Conservation (phyloP, 768 basidiomycete genomes). For the Boletus sp. region DNA sequence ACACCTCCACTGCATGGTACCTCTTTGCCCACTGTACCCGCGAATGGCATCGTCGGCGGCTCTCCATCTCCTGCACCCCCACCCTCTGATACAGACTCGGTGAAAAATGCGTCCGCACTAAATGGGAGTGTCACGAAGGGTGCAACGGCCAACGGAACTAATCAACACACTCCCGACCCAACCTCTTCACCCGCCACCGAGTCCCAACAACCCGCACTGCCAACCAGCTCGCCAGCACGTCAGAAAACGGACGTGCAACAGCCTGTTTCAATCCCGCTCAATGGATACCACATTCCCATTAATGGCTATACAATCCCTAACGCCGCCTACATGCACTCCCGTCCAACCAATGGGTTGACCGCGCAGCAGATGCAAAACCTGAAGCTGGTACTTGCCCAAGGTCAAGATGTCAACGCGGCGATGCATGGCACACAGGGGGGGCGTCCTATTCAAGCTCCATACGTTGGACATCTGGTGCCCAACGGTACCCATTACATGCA, state of each 20-base stretch:
- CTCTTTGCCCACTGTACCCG: conserved; percentile 19
- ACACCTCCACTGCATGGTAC: conserved; percentile 37
- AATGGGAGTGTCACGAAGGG: conserved; percentile 29
- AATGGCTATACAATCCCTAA: conserved; percentile 40
- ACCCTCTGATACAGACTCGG: conserved; percentile 45
- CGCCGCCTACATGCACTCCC: conserved; percentile 33
- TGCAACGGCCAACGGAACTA: conserved; percentile 27
- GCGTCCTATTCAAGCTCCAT: conserved; percentile 37
- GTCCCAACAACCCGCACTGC: conserved; percentile 22
- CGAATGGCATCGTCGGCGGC: conserved; percentile 36
- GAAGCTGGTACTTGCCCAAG: conserved; percentile 52
- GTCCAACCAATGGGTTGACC: conserved; percentile 43
- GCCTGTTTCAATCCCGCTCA: conserved; percentile 36
- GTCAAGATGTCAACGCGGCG: conserved; percentile 37
- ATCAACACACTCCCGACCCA: conserved; percentile 24
- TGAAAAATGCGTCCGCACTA: conserved; percentile 15
- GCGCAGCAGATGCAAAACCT: conserved; percentile 60
- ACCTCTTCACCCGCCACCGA: conserved; percentile 15
- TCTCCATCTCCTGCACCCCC: conserved; percentile 34
- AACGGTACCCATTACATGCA: conserved; percentile 31
- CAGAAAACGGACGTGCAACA: conserved; percentile 51
- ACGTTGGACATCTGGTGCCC: conserved; percentile 30
- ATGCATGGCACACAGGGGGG: conserved; percentile 35
- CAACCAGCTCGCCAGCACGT: conserved; percentile 40
- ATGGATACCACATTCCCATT: conserved; percentile 50